These are phyloP conservation scores for Erythrophleum ivorense DNA, from an alignment of 331 rosid species.

Conservation along the genomic window DNA sequence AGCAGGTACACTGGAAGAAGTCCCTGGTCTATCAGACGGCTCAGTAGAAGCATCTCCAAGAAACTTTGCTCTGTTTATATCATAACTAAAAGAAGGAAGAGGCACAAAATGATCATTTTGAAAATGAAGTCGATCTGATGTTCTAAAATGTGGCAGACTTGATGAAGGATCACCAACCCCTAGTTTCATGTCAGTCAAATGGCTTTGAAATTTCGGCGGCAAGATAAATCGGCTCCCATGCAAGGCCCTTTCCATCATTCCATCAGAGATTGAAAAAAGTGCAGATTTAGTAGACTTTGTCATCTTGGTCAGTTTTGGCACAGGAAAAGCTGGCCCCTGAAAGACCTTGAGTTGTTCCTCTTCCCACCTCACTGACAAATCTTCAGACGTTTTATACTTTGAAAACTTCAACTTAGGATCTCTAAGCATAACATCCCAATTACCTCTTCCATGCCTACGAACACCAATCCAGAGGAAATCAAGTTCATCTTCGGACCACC, in stretches of 20 bases:
- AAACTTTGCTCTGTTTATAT: conserved; percentile 55
- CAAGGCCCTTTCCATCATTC: conserved; percentile 97
- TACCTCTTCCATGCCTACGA: conserved; percentile 95
- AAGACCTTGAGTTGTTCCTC: conserved; percentile 91
- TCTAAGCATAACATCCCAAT: conserved; percentile 89
- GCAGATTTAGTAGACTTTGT: conserved; percentile 65
- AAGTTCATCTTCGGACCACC: conserved; percentile 99
- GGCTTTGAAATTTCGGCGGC: conserved; percentile 83
- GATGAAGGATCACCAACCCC: conserved; percentile 80
- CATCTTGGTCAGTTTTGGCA: conserved; percentile 63
- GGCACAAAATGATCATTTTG: conserved; percentile 67
- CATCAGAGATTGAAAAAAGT: conserved; percentile 89
- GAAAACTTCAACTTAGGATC: conserved; percentile 90
- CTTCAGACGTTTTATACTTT: conserved; percentile 74
- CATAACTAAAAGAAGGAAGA: conserved; percentile 71
- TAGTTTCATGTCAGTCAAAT: conserved; percentile 94
- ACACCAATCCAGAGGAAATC: conserved; percentile 98
- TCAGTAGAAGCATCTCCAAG: conserved; percentile 75
- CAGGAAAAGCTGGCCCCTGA: conserved; percentile 71
- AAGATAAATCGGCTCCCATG: conserved; percentile 86
- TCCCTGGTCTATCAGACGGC: conserved; percentile 76
- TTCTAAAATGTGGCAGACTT: conserved; percentile 58
- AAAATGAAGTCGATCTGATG: conserved; percentile 61
- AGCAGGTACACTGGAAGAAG: conserved; percentile 60
- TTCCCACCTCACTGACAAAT: conserved; percentile 88